Base-by-base conservation (phyloP, 2,329 filamentous ascomycete genomes). In the Talaromyces sp. region DNA sequence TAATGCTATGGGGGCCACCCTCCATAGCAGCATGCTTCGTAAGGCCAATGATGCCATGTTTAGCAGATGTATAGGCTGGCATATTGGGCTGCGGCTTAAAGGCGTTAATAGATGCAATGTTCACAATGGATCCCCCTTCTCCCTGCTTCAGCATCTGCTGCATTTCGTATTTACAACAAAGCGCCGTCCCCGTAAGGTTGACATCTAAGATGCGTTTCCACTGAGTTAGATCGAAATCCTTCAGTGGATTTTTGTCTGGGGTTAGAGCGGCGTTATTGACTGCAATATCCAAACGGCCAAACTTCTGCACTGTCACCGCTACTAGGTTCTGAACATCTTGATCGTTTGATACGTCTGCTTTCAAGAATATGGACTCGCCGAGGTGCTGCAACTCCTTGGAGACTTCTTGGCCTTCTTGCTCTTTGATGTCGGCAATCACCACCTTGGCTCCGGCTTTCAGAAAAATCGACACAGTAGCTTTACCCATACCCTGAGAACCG, bases 401-500 rank as follows among this genome's bases (percentile, higher is more conserved):
- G 70, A 66, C 10, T 69, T 72, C 31, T 61, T 28, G 23, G 7
- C 68, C 67, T 16, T 67, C 59, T 27, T 61, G 59, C 74, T 61
- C 36, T 10, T 94, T 90, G 63, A 94, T 89, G 74, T 94, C 91
- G 18, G 89, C 87, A 40, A 95, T 81, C 16, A 94, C 81, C 0
- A 95, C 90, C 71, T 87, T 89, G 30, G 90, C 90, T 28, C 91
- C 91, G 74, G 94, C 90, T 60, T 89, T 90, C 2, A 89, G 89
- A 68, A 94, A 93, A 5, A 92, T 61, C 6, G 65, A 63, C 2
- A 69, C 70, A 0, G 67, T 72, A 3, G 70, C 68, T 62, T 68
- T 69, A 12, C 73, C 72, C 61, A 75, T 75, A 1, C 72, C 73
- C 51, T 69, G 66, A 10, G 68, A 67, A 16, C 62, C 71, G 9